Percentiles rank a stretch among this genome's conserved stretches.
Conservation (phyloP, 1,284 basidiomycete genomes). For the Puccinia coronata region DNA sequence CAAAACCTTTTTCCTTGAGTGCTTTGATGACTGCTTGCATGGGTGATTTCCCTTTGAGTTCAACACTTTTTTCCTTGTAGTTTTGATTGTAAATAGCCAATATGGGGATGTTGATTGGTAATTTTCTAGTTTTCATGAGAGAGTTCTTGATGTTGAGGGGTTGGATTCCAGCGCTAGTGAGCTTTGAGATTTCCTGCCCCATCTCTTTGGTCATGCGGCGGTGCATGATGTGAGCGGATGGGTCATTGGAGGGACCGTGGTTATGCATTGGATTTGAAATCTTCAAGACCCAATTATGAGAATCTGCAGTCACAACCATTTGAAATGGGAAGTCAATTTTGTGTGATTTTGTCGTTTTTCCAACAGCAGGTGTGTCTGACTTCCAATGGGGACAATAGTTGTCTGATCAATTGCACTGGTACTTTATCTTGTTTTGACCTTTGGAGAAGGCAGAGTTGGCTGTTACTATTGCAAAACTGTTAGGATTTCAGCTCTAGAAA, state of each 20-base stretch:
- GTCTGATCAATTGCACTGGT: neutral
- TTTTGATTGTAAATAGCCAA: neutral
- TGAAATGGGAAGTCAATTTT: neutral
- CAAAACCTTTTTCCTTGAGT: neutral
- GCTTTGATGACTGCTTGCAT: neutral
- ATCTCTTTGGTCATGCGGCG: neutral
- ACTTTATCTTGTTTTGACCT: neutral
- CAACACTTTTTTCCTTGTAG: neutral
- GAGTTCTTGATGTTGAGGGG: neutral
- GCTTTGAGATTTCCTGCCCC: neutral
- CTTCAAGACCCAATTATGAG: neutral
- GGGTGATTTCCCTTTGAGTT: neutral
- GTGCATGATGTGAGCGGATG: neutral
- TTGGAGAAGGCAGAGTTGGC: neutral
- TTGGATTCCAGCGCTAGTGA: neutral
- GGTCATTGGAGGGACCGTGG: neutral
- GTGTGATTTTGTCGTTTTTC: too few relatives aligned
- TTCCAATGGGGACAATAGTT: neutral
- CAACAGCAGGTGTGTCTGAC: too few relatives aligned
- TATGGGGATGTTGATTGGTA: neutral
- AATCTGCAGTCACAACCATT: neutral
- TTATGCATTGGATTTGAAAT: neutral
- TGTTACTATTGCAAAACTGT: neutral
- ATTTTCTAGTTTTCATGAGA: neutral
- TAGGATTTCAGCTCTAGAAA: too few relatives aligned